Conservation (phyloP, 202 grass and related monocot species). For the Hordeum pubiflorum region DNA sequence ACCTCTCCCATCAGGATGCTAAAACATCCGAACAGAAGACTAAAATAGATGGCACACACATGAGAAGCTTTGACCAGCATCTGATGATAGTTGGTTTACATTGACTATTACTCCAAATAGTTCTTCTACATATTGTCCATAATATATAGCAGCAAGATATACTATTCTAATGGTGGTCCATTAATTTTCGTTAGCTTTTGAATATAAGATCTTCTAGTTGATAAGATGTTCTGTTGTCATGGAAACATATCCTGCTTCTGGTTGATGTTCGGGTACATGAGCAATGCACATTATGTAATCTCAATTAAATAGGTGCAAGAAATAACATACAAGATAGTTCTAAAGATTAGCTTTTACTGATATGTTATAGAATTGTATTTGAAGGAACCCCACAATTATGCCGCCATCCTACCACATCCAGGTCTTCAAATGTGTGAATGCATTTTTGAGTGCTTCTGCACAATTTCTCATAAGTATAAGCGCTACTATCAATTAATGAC, state of each 20-base stretch:
- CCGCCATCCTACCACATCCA: too few species aligned
- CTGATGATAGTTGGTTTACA: not conserved
- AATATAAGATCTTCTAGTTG: not conserved
- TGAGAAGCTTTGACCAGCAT: not conserved
- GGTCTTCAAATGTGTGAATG: too few species aligned
- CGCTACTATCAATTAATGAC: not conserved
- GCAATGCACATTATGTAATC: not conserved
- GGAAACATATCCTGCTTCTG: not conserved
- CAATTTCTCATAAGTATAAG: not conserved
- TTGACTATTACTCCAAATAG: not conserved
- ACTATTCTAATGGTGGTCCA: not conserved
- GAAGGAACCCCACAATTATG: not conserved
- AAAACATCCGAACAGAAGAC: not conserved
- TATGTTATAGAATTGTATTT: not conserved
- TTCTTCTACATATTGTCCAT: not conserved
- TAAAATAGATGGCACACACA: not conserved
- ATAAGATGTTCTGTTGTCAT: not conserved
- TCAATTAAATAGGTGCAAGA: not conserved
- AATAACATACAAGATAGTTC: not conserved
- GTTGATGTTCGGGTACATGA: not conserved
- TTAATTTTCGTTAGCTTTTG: not conserved
- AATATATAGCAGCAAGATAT: not conserved
- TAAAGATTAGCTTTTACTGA: not conserved
- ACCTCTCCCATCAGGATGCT: not conserved
- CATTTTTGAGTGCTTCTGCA: not conserved